Evolutionary conservation across 2,329 filamentous ascomycete species (phyloP), one percentile per base, ranked within the genome.

Genomic region (Gaeumannomyces sp.): DNA sequence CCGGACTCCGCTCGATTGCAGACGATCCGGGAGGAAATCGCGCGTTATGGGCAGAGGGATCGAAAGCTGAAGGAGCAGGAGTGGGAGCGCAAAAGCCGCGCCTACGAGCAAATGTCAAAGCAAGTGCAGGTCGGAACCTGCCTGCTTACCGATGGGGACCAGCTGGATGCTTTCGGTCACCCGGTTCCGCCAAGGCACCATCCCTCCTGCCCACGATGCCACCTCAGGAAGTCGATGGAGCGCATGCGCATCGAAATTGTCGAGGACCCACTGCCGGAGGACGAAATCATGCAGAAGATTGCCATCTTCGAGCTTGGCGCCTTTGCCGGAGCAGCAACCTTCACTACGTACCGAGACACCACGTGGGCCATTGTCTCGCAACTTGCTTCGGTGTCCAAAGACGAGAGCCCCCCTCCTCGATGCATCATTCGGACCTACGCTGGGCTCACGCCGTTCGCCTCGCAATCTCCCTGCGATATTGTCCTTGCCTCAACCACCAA

Each of bases 231-330:
- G 2, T 62, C 67, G 22, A 70, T 75, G 3, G 66, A 70, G 4
- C 68, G 68, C 2, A 72, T 82, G 59, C 69, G 64, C 0, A 80
- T 82, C 14, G 63, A 67, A 1, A 72, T 74, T 0, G 76, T 76
- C 28, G 80, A 82, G 53, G 71, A 80, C 4, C 76, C 74, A 0
- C 72, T 82, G 0, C 80, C 80, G 0, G 64, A 70, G 0, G 70
- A 75, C 4, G 62, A 65, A 1, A 63, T 71, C 2, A 63, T 73
- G 19, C 71, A 73, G 0, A 76, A 76, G 50, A 72, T 72, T 5
- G 73, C 77, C 0, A 68, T 81, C 0, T 81, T 81, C 35, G 80
- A 82, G 66, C 72, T 82, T 0, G 65, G 67, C 1, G 75, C 75
- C 16, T 66, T 81, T 31, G 69, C 74, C 0, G 58, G 58, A 5